Base-by-base conservation (phyloP, 2,329 filamentous ascomycete species). In the Aspergillus latus region DNA sequence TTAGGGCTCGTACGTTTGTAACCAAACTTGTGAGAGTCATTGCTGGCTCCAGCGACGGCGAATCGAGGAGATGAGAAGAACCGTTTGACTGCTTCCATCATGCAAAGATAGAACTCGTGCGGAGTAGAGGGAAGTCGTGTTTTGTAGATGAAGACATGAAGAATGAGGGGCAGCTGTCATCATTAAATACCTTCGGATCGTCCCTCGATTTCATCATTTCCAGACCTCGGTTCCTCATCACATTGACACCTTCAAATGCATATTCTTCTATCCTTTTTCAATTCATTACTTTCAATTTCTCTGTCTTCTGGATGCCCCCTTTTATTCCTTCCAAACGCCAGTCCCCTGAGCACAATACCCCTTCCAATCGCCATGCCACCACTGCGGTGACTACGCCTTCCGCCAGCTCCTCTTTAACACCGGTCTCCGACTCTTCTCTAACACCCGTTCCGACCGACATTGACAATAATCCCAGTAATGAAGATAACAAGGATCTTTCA, bases 21-120 rank as follows among this genome's bases (percentile, higher is more conserved):
- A 26, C 94, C 93, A 69, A 89, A 97, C 74, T 96, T 97, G 70
- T 81, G 78, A 40, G 88, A 80, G 75, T 96, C 91, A 51, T 89
- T 89, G 71, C 88, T 93, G 37, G 93, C 93, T 66, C 93, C 93
- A 16, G 92, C 91, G 29, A 97, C 93, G 57, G 93, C 92, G 72
- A 93, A 96, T 63, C 83, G 80, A 28, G 88, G 84, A 6, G 88
- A 88, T 3, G 84, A 81, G 78, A 97, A 96, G 81, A 97, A 97
- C 10, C 82, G 81, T 61, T 85, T 86, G 45, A 91, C 86, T 45
- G 88, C 84, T 15, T 68, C 67, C 69, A 72, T 72, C 5, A 15
- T 54, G 37, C 39, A 37, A 34, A 36, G 21, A 21, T 44, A 6
- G 5, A 30, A n/a, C 26, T 39, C n/a, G 26, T 47, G 32, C 8